Conservation (phyloP, 2,329 filamentous ascomycete genomes). For the Colletotrichum liaoningense region DNA sequence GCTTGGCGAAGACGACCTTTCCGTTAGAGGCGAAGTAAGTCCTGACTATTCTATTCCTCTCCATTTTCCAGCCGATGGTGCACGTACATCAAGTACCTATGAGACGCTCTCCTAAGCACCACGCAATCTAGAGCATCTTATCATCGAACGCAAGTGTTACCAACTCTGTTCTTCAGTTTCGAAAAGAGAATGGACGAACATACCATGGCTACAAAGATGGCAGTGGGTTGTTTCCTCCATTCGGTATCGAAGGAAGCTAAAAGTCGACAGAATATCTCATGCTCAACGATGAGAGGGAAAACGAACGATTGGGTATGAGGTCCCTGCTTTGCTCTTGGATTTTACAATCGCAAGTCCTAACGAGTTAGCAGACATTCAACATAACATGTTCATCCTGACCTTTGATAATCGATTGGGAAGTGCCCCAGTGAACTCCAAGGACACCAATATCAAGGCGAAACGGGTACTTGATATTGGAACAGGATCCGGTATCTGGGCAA, state of each 20-base stretch:
- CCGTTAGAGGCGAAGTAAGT: no score
- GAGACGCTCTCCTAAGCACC: no score
- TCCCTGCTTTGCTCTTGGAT: no score
- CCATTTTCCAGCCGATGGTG: no score
- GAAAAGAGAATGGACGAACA: conserved; percentile 21
- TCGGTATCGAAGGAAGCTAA: not conserved
- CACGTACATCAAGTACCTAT: no score
- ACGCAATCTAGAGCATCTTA: not conserved
- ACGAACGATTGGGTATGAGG: conserved; percentile 4
- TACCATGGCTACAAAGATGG: conserved; percentile 38
- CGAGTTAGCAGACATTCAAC: conserved; percentile 40
- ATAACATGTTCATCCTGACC: conserved; percentile 46
- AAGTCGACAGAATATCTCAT: conserved; percentile 15
- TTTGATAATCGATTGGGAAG: conserved; percentile 42
- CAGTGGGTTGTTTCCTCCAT: not conserved
- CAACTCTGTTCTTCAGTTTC: not conserved
- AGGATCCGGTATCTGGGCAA: conserved; percentile 56
- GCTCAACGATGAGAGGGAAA: conserved; percentile 16
- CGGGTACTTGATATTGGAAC: conserved; percentile 58
- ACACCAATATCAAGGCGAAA: conserved; percentile 32
- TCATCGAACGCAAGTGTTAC: conserved; percentile 4
- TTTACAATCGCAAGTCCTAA: no score
- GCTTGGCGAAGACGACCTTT: no score
- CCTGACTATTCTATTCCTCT: no score
- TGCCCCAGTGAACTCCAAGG: conserved; percentile 37